Evolutionary conservation across 495 filamentous ascomycete species (phyloP), one percentile per base, ranked within the genome.

Genomic region (Penicillium riverlandense): DNA sequence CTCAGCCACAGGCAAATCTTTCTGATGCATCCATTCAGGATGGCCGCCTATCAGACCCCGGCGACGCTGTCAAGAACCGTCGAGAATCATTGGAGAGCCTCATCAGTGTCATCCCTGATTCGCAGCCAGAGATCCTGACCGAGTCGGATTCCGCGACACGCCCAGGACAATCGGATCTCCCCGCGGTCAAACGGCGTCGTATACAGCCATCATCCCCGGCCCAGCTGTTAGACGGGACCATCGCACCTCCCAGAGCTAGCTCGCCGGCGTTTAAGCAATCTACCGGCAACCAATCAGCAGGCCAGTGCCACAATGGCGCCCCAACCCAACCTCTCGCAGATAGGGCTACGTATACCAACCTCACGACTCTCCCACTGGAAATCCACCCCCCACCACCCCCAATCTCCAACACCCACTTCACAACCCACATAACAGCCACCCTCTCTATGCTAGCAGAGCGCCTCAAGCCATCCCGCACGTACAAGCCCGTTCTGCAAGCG

Each of bases 341-440:
- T 22, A 22, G 22, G 22, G 22, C 22, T 3, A 22, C 22, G 6
- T 22, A 22, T 14, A 2, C 28, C 30, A 35, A 11, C 6, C 28
- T 45, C 29, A 45, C 37, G 40, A 32, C 32, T 27, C 50, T 61
- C 27, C 61, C 59, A 7, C 52, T 63, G 37, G 48, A 72, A 53
- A 72, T 76, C 45, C 62, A 57, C n/a, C 63, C 75, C 32, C 64
- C 69, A 2, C 58, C 53, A 38, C 75, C 77, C 7, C 55, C 63
- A 29, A 60, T 71, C 27, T 70, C 70, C 11, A 66, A 45, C 10
- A 44, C 34, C 16, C 46, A 52, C 12, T 72, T 76, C 56, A 61
- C 40, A 41, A 69, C 70, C 7, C 70, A 75, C 44, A 63, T 85
- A 43, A 85, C 84, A 3, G 62, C 69, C 8, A 66, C 71, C 7